A percentile compares a stretch with the other conserved stretches of the same genome.
phyloP scores from a whole-genome alignment of 2,329 filamentous ascomycete species.

The Colletotrichum sp. region DNA sequence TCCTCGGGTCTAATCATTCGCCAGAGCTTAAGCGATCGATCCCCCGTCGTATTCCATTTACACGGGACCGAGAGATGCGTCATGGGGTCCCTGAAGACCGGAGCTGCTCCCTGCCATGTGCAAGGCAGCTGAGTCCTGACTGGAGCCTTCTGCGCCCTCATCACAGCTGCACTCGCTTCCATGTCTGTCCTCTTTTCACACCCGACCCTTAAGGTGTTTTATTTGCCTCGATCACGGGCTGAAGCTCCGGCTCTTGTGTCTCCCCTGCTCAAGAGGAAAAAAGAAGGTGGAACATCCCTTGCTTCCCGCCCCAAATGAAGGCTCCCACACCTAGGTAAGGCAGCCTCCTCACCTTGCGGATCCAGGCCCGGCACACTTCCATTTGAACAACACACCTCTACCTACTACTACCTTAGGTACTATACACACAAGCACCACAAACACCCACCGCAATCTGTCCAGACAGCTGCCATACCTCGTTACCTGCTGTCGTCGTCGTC shows the following conservation, averaged over 20 bases:
- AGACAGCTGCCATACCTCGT: neutral
- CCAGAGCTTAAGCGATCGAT: neutral
- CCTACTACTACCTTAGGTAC: neutral
- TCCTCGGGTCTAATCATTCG: neutral
- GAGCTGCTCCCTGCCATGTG: neutral
- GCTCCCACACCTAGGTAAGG: neutral
- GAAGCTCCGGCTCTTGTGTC: neutral
- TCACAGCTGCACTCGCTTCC: neutral
- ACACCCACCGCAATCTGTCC: neutral
- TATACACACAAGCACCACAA: neutral
- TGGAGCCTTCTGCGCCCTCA: slow-evolving; percentile 3
- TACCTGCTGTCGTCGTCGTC: neutral
- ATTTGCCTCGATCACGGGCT: neutral
- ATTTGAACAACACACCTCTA: neutral
- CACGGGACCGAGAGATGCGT: slow-evolving; percentile 14
- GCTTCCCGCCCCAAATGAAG: neutral
- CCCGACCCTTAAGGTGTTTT: neutral
- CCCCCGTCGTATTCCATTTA: neutral
- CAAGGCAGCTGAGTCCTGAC: neutral
- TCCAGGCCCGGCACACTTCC: neutral
- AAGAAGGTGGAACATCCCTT: neutral
- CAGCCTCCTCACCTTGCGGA: neutral
- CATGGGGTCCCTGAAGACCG: slow-evolving; percentile 9
- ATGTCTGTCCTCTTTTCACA: neutral
- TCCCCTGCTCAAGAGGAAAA: neutral